Base-by-base conservation (phyloP, 176 grass and related monocot genomes). In the Triticum monococcum region DNA sequence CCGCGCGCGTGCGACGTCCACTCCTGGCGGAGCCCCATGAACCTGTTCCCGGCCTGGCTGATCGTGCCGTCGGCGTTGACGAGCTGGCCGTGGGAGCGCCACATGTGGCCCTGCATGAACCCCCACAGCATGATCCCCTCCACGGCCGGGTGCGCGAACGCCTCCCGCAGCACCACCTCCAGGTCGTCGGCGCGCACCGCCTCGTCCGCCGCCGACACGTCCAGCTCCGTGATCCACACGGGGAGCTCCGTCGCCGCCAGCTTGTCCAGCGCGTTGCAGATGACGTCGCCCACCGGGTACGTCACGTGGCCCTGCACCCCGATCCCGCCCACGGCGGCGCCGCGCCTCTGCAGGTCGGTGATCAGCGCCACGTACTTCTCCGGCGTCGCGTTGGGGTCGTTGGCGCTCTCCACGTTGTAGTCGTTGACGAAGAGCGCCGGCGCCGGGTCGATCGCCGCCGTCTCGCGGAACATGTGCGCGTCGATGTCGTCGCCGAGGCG, bases 101-200 rank as follows among this genome's bases (percentile, higher is more conserved):
- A 88, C 94, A 93, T 89, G 83, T 89, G 62, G 0, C 88, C 85
- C 87, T 93, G 89, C 94, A 92, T 93, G 84, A 96, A 96, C 7
- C 94, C 94, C 94, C 94, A 93, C 0, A 96, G 78, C 89, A 96
- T 87, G 33, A 96, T 28, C 3, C 94, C 94, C 61, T 96, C 81
- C 8, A 96, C 82, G 9, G 91, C 89, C 41, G 87, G 91, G 85
- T 96, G 91, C 36, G 94, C 94, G 82, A 28, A 93, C 26, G 91
- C 91, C 85, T 96, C 94, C 24, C 94, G n/a, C 0, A 93, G 85
- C 72, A 93, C 63, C 25, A 86, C 61, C 89, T 96, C 94, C 45
- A 96, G 82, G 87, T 96, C 94, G 22, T 96, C 91, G 50, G 91
- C 94, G 75, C 91, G 87, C 25, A 96, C n/a, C 1, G 77, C 31